phyloP scores from a whole-genome alignment of 768 basidiomycete genomes.

The Clavaria fumosa region DNA sequence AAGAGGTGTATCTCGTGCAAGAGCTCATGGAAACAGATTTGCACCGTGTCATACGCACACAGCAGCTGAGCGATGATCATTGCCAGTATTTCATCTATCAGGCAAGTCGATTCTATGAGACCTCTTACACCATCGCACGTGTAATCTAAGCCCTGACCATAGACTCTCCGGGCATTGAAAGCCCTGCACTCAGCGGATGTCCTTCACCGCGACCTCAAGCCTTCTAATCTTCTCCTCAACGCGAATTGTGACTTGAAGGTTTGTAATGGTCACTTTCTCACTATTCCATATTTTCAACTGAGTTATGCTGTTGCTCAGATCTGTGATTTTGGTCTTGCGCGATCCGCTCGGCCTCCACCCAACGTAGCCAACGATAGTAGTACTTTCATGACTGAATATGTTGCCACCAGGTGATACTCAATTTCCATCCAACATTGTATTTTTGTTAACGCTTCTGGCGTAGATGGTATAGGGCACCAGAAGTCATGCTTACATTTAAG shows the following conservation, averaged over 20 bases:
- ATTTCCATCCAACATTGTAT: not conserved
- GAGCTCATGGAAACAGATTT: constrained; percentile 90
- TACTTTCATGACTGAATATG: constrained; percentile 87
- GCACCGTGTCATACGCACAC: constrained; percentile 91
- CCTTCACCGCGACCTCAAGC: constrained; percentile 90
- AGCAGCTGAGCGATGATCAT: constrained; percentile 88
- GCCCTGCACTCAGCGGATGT: constrained; percentile 92
- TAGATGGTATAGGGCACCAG: constrained; percentile 95
- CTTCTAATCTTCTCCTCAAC: constrained; percentile 88
- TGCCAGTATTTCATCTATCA: constrained; percentile 98
- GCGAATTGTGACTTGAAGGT: constrained; percentile 96
- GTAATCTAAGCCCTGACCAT: constrained; percentile 2
- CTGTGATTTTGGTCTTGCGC: constrained; percentile 80
- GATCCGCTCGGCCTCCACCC: constrained; percentile 60
- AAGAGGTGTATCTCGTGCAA: constrained; percentile 57
- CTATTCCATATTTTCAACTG: no score
- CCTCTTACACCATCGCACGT: constrained; percentile 1
- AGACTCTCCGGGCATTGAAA: constrained; percentile 87
- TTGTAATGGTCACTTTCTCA: no score
- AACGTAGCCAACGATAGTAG: constrained; percentile 61
- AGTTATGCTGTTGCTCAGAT: constrained; percentile 33
- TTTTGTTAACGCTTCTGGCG: not conserved
- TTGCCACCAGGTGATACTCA: constrained; percentile 62
- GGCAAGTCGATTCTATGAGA: constrained; percentile 19
- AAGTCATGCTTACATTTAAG: constrained; percentile 97